Evolutionary conservation across 1,139 yeast species (phyloP).

Genomic region (Wickerhamiella pararugosa): DNA sequence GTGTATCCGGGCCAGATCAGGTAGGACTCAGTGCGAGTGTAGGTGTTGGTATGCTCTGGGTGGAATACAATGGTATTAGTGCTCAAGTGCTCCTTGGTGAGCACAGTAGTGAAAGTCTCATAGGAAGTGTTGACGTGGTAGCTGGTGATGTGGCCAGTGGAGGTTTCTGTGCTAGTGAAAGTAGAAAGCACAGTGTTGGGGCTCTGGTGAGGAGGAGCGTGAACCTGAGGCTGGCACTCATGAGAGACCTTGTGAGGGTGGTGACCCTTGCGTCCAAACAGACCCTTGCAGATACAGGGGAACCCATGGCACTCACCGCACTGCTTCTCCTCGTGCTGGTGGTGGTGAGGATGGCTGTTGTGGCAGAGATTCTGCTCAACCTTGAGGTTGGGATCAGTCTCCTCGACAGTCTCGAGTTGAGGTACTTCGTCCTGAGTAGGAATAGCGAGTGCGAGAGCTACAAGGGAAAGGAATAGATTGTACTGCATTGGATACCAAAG

Average conservation of each 20-base stretch:
- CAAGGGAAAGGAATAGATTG: slow-evolving; percentile 2
- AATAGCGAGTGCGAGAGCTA: slow-evolving; percentile 1
- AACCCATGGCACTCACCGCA: slow-evolving; percentile 5
- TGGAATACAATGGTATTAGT: slow-evolving; percentile 7
- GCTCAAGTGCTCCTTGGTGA: slow-evolving; percentile 2
- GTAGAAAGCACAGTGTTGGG: slow-evolving; percentile 1
- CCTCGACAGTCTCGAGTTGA: too few species aligned
- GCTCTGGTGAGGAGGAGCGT: neutral
- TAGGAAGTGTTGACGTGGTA: slow-evolving; percentile 5
- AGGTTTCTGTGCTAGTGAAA: slow-evolving; percentile 4
- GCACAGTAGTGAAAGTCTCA: slow-evolving; percentile 4
- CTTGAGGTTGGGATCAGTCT: neutral
- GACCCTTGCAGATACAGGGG: slow-evolving; percentile 7
- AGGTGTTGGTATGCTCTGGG: slow-evolving; percentile 8
- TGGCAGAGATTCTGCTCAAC: slow-evolving; percentile 5
- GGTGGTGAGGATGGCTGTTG: neutral
- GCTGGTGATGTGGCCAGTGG: slow-evolving; percentile 6
- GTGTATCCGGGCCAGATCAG: slow-evolving; percentile 7
- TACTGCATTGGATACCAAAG: slow-evolving; percentile 3
- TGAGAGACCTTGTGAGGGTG: slow-evolving; percentile 4
- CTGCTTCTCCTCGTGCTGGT: slow-evolving; percentile 1
- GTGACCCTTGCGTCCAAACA: slow-evolving; percentile 1
- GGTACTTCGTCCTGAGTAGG: too few species aligned
- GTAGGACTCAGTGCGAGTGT: slow-evolving; percentile 9
- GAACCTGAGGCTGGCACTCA: slow-evolving; percentile 2